Percentiles rank a stretch among this genome's conserved stretches.
Conservation (phyloP, 352 stramenopile genomes). For the Salisapilia sapeloensis region DNA sequence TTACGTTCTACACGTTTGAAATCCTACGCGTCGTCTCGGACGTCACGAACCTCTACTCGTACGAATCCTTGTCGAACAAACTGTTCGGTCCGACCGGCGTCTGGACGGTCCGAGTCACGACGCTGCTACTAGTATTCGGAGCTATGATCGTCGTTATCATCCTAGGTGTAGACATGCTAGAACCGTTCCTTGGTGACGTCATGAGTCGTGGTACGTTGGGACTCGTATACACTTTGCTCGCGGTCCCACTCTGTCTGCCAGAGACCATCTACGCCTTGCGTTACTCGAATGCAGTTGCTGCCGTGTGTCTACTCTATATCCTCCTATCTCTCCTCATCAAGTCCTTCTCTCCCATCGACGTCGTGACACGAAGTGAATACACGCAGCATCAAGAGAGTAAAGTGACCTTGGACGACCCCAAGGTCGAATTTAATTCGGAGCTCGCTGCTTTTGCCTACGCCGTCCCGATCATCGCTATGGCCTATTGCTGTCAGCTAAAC, state of each 20-base stretch:
- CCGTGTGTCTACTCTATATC: conserved; percentile 70
- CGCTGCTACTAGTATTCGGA: conserved; percentile 59
- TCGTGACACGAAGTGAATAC: not conserved
- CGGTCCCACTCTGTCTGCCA: conserved; percentile 58
- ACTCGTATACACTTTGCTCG: conserved; percentile 38
- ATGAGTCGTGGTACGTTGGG: conserved; percentile 46
- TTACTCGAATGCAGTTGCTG: conserved; percentile 62
- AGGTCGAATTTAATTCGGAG: conserved; percentile 41
- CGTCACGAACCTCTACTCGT: conserved; percentile 49
- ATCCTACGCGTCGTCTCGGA: conserved; percentile 54
- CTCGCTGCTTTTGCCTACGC: conserved; percentile 45
- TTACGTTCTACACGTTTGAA: conserved; percentile 57
- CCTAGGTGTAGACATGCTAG: conserved; percentile 72
- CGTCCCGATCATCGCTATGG: conserved; percentile 63
- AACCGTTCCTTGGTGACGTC: conserved; percentile 39
- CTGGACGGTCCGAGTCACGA: conserved; percentile 56
- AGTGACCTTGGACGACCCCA: conserved; percentile 18
- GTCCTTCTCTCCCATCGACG: conserved; percentile 3
- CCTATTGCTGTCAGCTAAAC: conserved; percentile 70
- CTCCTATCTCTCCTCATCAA: conserved; percentile 39
- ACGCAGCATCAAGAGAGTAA: not conserved
- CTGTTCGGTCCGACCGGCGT: conserved; percentile 48
- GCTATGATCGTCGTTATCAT: conserved; percentile 73
- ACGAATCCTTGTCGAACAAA: conserved; percentile 61
- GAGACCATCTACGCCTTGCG: conserved; percentile 74